Evolutionary conservation across 2,329 filamentous ascomycete genomes (phyloP), one percentile per base, ranked within the genome.

Genomic region (Venturiaceae sp.): DNA sequence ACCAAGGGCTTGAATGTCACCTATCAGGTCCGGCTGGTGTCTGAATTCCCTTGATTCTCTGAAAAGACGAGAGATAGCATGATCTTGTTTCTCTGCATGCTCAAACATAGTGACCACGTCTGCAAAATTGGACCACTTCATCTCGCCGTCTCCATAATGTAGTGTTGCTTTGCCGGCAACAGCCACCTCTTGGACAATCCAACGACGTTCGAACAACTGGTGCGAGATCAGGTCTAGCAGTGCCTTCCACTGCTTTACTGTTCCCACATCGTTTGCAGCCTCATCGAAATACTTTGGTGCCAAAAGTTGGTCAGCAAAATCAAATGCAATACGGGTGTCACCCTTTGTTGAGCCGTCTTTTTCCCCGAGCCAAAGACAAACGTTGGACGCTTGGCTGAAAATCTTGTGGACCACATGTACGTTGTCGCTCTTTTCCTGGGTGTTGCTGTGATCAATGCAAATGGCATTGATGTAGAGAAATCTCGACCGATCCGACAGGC

Each of bases 121-220:
- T 1, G 71, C 69, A 26, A 77, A 69, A 1, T 71, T 64, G 5
- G 62, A 57, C 74, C 74, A 76, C 1, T 63, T 47, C 7, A 75
- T 70, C 1, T 55, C 57, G 3, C 72, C 65, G 0, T 59, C 37
- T 1, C 74, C 75, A 61, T 74, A 75, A 53, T 71, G 69, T 0
- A 78, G 64, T 3, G 60, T 66, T 6, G 69, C 70, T 5, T 62
- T 61, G 26, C 61, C 62, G 0, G 74, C 72, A 28, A 73, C 64
- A 0, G 69, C 68, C 13, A 77, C 68, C 61, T 76, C 75, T 61
- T 77, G 74, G 0, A 76, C 68, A 1, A 77, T 70, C 75, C 74
- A 76, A n/a, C 56, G 33, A 3, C 58, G 52, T 19, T 54, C 52
- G 14, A 54, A 54, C 36, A 54, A 76, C 2, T 65, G 63, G 6